Percentiles rank a stretch among this genome's conserved stretches.
Conservation (phyloP, 2,329 filamentous ascomycete genomes). For the Blastomyces gilchristii region DNA sequence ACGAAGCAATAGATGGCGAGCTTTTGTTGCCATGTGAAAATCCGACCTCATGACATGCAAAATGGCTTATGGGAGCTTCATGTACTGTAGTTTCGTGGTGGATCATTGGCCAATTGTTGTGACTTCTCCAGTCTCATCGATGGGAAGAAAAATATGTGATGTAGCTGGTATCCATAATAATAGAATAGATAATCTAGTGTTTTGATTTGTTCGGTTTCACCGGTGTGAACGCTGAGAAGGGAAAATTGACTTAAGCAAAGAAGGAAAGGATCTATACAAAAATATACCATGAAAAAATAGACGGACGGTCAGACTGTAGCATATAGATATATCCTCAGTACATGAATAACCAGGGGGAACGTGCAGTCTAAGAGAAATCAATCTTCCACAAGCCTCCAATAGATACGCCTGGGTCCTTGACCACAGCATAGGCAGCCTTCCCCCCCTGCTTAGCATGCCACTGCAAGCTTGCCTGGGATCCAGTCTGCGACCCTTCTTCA, state of each 20-base stretch:
- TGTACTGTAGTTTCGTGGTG: no score
- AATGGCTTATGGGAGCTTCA: background rate
- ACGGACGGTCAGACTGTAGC: background rate
- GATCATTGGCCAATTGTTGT: background rate
- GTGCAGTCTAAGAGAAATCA: conserved; percentile 35
- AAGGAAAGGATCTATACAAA: background rate
- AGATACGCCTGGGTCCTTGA: conserved; percentile 52
- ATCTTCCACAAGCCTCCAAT: conserved; percentile 57
- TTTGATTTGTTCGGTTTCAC: background rate
- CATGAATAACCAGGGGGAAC: background rate
- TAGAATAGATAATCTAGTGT: background rate
- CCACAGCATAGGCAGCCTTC: conserved; percentile 52
- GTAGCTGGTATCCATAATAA: background rate
- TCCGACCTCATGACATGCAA: background rate
- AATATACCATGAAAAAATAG: background rate
- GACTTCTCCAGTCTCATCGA: background rate
- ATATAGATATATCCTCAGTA: background rate
- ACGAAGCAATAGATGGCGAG: no score
- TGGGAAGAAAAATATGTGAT: background rate
- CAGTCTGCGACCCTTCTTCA: conserved; percentile 38
- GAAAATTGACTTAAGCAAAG: background rate
- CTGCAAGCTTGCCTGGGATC: conserved; percentile 46
- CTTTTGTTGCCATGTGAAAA: background rate
- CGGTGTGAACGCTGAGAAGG: background rate
- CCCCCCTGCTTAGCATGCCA: conserved; percentile 45